Conservation (phyloP, 148 eudicot genomes). For the Mesembryanthemum crystallinum region DNA sequence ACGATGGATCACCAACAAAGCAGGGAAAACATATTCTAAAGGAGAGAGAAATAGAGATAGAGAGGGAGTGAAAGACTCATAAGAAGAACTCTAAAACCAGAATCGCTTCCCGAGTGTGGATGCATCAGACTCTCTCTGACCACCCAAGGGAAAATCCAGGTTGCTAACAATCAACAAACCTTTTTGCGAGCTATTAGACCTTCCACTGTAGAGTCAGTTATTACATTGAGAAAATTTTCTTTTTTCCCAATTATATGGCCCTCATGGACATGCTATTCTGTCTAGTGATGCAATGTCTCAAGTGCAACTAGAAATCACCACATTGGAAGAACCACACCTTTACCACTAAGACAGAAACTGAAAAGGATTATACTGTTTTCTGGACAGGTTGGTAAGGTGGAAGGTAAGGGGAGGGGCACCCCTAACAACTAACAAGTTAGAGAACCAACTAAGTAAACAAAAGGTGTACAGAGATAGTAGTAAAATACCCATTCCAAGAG, state of each 20-base stretch:
- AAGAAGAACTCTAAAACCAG: not conserved
- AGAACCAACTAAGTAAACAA: not conserved
- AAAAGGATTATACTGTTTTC: not conserved
- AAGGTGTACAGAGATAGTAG: not conserved
- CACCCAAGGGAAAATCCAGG: not conserved
- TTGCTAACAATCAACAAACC: not conserved
- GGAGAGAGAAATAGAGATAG: not conserved
- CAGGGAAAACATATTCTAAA: not conserved
- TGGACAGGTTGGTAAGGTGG: not conserved
- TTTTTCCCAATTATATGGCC: not conserved
- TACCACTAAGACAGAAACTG: not conserved
- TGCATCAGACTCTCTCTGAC: not conserved
- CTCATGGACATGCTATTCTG: not conserved
- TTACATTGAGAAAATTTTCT: too few species aligned
- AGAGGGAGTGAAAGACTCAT: not conserved
- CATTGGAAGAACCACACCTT: not conserved
- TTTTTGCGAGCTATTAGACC: not conserved
- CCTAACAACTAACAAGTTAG: not conserved
- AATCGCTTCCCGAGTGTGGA: not conserved
- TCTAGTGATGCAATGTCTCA: not conserved
- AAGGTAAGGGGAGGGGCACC: not conserved
- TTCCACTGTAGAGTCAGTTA: not conserved
- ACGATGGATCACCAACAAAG: not conserved
- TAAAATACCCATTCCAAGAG: conserved; percentile 65
- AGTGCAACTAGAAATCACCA: not conserved